phyloP scores from a whole-genome alignment of 805 yeast species.

The Yamadazyma paraphyllophila region DNA sequence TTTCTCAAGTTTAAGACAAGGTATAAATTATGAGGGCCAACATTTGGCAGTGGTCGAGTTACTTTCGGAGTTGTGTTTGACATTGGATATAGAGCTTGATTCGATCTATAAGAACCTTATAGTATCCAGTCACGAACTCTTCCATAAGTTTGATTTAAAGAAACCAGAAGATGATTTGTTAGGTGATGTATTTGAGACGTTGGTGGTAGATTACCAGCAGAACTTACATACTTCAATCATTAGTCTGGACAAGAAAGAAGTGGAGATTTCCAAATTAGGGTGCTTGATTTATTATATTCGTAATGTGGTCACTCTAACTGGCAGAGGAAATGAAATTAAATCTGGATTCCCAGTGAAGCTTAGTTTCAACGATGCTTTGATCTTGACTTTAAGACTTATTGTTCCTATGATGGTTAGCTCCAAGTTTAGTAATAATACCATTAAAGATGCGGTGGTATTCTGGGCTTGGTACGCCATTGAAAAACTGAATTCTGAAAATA shows the following conservation, averaged over 20 bases:
- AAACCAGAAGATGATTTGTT: constrained; percentile 24
- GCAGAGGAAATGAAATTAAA: neutral
- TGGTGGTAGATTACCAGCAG: constrained; percentile 43
- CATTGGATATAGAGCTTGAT: constrained; percentile 66
- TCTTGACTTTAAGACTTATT: constrained; percentile 25
- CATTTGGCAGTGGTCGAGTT: constrained; percentile 20
- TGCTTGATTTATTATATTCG: constrained; percentile 13
- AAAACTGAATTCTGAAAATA: constrained; percentile 9
- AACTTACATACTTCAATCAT: constrained; percentile 27
- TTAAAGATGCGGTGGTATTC: constrained; percentile 29
- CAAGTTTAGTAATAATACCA: constrained; percentile 19
- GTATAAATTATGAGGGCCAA: neutral
- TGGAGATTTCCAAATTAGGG: constrained; percentile 28
- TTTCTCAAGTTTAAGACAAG: constrained; percentile 1
- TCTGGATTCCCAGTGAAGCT: constrained; percentile 5
- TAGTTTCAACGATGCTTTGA: constrained; percentile 22
- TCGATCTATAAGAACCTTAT: constrained; percentile 35
- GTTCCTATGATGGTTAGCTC: constrained; percentile 36
- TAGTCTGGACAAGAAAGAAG: constrained; percentile 22
- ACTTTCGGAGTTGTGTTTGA: constrained; percentile 44
- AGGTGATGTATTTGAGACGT: constrained; percentile 39
- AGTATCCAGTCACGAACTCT: constrained; percentile 40
- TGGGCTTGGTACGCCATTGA: constrained; percentile 38
- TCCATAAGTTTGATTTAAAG: constrained; percentile 27
- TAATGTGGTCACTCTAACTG: neutral